Evolutionary conservation across 345 rosid species (phyloP).

Genomic region (Aurinia saxatilis): DNA sequence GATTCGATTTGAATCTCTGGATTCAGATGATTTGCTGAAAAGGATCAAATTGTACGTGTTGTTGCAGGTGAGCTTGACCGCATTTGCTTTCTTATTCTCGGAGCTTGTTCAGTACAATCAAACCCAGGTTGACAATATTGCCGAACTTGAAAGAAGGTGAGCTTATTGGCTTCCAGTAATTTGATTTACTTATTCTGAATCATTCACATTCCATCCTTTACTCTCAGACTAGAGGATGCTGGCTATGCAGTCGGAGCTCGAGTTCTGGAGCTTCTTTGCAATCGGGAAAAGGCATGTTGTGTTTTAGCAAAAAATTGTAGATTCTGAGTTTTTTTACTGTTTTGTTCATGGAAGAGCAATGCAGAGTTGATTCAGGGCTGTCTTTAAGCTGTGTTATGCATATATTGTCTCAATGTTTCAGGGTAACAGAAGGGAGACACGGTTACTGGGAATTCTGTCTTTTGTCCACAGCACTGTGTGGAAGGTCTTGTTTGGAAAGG

Average conservation of each 20-base stretch:
- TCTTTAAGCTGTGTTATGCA: not conserved
- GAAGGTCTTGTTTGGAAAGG: conserved; percentile 98
- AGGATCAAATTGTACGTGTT: not conserved
- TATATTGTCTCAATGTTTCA: conserved; percentile 14
- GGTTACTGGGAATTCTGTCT: conserved; percentile 81
- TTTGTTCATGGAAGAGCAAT: not conserved
- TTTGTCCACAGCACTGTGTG: conserved; percentile 96
- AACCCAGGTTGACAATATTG: conserved; percentile 93
- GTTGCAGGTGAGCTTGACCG: conserved; percentile 56
- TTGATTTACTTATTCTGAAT: not conserved
- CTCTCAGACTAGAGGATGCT: conserved; percentile 83
- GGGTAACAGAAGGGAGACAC: conserved; percentile 98
- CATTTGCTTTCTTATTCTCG: conserved; percentile 46
- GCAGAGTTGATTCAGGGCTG: not conserved
- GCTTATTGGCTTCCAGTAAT: not conserved
- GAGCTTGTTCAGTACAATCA: conserved; percentile 98
- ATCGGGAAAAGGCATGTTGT: conserved; percentile 63
- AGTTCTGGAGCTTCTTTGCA: conserved; percentile 85
- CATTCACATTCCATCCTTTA: not conserved
- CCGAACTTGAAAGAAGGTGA: conserved; percentile 90
- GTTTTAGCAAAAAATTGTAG: not conserved
- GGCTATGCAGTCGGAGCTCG: conserved; percentile 92
- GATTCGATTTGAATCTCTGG: not conserved
- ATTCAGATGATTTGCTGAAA: conserved; percentile 1
- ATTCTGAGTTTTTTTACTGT: not conserved